Percentiles rank a stretch among this genome's conserved stretches.
phyloP scores from a whole-genome alignment of 2,329 filamentous ascomycete genomes.

The Fusarium kyushuense region DNA sequence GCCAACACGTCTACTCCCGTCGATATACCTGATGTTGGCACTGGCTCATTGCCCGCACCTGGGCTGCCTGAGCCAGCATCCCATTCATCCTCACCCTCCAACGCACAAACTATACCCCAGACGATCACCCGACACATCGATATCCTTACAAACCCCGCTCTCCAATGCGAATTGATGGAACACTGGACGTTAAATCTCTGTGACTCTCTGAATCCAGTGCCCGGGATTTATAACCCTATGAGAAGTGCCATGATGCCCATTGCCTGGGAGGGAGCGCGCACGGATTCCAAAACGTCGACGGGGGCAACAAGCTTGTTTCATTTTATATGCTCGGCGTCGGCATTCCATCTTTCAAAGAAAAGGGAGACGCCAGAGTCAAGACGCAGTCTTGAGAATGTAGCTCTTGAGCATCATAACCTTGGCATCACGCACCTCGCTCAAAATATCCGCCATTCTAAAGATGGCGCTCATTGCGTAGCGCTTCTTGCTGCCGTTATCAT shows the following conservation, averaged over 20 bases:
- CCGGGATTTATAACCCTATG: conserved; percentile 39
- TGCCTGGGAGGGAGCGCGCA: conserved; percentile 41
- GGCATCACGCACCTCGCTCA: conserved; percentile 44
- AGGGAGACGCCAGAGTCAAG: conserved; percentile 19
- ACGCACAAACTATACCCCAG: neutral
- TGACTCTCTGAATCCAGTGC: conserved; percentile 41
- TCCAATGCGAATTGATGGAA: conserved; percentile 40
- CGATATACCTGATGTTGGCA: neutral
- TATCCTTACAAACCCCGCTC: conserved; percentile 33
- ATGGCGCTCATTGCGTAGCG: conserved; percentile 38
- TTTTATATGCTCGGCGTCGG: conserved; percentile 44
- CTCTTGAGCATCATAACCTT: conserved; percentile 44
- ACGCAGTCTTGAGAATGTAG: conserved; percentile 38
- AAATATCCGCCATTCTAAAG: conserved; percentile 43
- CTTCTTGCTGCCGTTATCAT: conserved; percentile 41
- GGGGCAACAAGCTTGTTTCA: conserved; percentile 42
- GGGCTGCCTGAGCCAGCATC: neutral
- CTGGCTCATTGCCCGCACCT: neutral
- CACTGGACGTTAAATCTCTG: conserved; percentile 44
- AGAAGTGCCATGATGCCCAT: conserved; percentile 45
- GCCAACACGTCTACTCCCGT: conserved; percentile 8
- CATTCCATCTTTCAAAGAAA: conserved; percentile 40
- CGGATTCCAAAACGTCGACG: conserved; percentile 36
- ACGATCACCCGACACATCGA: conserved; percentile 34
- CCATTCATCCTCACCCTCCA: neutral